Base-by-base conservation (phyloP, 129 eudicot genomes). In the Lactuca saligna region DNA sequence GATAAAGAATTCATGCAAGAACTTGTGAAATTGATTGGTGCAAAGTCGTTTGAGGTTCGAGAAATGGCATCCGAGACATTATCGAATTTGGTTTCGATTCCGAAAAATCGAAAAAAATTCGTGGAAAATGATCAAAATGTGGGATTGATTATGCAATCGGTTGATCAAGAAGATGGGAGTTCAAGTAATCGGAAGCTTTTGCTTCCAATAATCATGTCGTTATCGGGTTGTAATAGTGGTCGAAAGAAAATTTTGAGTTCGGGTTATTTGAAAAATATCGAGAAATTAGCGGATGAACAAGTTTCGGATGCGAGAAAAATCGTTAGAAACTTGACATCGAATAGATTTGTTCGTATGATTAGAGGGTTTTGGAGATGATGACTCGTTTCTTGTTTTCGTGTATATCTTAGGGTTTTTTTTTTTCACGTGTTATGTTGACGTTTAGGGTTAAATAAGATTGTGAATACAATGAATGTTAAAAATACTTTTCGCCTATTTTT, bases 51-150 rank as follows among this genome's bases (percentile, higher is more conserved):
- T 56, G 87, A 83, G 33, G 54, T 81, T 48, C 73, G 87, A 10
- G 89, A 87, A 73, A 72, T 83, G 77, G 94, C 94, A 59, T 79
- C 82, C 3, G 83, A 81, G 37, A 76, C 85, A 10, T 66, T 87
- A 1, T 81, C 81, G 6, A 72, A 53, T 65, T 64, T 87, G 89
- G 57, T 87, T 11, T 53, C 73, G 3, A 59, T 83, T 16, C 86
- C 87, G 9, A 87, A 64, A 39, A 87, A 87, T 33, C 20, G 85
- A 33, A 87, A 81, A 70, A 78, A 74, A 53, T 79, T 87, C 6
- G 82, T 79, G 54, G 82, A 86, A 50, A 80, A 73, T 8, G 94
- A 87, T 60, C 75, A 78, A 64, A 87, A 78, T 57, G 77, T 83
- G 48, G 68, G 77, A 6, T 54, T 81, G 61, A 42, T 83, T 37